Evolutionary conservation across 78 protist species (phyloP), one percentile per base, ranked within the genome.

Genomic region (Creolimax fragrantissima): DNA sequence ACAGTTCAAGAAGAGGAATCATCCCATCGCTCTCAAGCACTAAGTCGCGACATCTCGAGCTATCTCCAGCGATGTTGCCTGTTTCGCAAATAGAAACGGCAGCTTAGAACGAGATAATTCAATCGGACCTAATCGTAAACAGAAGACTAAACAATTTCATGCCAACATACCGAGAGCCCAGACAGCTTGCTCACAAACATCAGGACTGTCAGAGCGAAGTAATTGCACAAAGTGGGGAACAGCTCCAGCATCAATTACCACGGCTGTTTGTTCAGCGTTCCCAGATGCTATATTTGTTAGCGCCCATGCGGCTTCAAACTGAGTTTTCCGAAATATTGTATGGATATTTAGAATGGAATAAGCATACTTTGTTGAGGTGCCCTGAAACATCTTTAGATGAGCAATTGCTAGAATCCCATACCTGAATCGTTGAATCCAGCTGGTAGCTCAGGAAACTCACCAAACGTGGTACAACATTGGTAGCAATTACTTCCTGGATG

Each of bases 211-310:
- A 44, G 96, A 92, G n/a, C 41, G 11, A 42, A 98, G 94, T 45
- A 98, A 95, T 47, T 84, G 88, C 45, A 98, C 95, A 83, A 98
- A 96, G 43, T 89, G 85, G 44, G 98, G 98, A n/a, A 98, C 96
- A 39, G 98, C 98, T 24, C 96, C 96, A 67, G 84, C 44, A 5
- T 90, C 92, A 39, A 98, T 89, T 44, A 98, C 99, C 7, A 17
- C 91, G 35, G 44, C 85, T 3, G 99, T 97, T 83, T 98, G 97
- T 81, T 96, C 97, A 24, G 99, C 88, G n/a, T 96, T 93, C 37
- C 99, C 99, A 2, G 98, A 97, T 2, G 98, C 99, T 7, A 98
- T 97, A 95, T 98, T 98, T n/a, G 99, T 98, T 66, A 98, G 95
- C 24, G 99, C 98, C 99, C 99, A 98, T 2, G 98, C 98, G 2